These are phyloP conservation scores for Mucor indicus DNA, from an alignment of 371 early-diverging fungal genomes.

Conservation along the genomic window DNA sequence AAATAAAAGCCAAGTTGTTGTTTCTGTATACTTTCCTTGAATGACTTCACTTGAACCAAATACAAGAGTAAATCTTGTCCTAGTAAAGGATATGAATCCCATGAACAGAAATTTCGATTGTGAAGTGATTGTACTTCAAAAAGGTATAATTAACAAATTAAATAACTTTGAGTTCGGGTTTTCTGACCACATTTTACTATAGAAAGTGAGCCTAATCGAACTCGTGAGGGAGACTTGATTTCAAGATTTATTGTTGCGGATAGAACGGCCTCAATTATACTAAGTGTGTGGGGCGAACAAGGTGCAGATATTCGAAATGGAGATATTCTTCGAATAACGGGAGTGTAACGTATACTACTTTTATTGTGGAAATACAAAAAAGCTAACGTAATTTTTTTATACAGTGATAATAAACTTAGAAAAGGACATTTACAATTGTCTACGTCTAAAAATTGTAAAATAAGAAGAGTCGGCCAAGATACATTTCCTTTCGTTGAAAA, in stretches of 20 bases:
- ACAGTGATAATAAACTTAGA: constrained; percentile 21
- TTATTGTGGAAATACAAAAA: neutral
- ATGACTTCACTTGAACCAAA: neutral
- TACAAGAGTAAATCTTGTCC: constrained; percentile 18
- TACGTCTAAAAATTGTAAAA: constrained; percentile 14
- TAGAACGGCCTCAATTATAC: constrained; percentile 43
- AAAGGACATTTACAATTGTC: constrained; percentile 19
- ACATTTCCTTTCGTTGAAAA: constrained; percentile 33
- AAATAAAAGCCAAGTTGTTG: neutral
- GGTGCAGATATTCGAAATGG: constrained; percentile 47
- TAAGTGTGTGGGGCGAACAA: constrained; percentile 49
- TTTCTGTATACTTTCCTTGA: too few species aligned
- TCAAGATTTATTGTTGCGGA: constrained; percentile 56
- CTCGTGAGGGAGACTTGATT: constrained; percentile 48
- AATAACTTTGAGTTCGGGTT: neutral
- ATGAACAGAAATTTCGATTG: constrained; percentile 49
- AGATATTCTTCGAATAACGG: constrained; percentile 53
- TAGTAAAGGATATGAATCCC: constrained; percentile 46
- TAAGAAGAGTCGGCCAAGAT: constrained; percentile 37
- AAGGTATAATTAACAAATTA: constrained; percentile 28
- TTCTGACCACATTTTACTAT: neutral
- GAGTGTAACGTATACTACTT: constrained; percentile 29
- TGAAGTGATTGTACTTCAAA: constrained; percentile 57
- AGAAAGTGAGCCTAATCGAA: constrained; percentile 35
- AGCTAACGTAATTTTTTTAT: neutral